phyloP scores from a whole-genome alignment of 73 alveolate species.

The Durusdinium trenchii region DNA sequence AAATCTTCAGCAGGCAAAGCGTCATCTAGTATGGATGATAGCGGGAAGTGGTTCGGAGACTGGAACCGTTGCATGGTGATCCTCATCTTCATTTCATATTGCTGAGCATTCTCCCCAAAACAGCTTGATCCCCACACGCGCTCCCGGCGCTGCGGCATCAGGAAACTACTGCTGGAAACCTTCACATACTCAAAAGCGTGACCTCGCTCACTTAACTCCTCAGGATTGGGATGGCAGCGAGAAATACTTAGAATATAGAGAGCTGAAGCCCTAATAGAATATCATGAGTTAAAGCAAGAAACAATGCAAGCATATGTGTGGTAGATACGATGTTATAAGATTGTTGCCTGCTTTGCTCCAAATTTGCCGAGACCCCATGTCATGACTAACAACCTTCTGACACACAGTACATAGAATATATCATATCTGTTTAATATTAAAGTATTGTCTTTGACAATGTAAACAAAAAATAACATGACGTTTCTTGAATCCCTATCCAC shows the following conservation, averaged over 20 bases:
- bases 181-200: constrained; percentile 11
- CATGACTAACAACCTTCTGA: too few relatives aligned
- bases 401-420: too few relatives aligned
- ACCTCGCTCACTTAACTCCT: not conserved
- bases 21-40: not conserved
- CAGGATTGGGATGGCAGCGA: too few relatives aligned
- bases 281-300: not conserved
- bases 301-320: not conserved
- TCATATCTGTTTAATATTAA: too few relatives aligned
- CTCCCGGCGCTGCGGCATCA: constrained; percentile 38
- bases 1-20: not conserved
- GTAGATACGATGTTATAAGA: not conserved
- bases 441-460: too few relatives aligned
- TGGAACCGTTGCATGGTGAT: not conserved
- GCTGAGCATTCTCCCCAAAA: not conserved
- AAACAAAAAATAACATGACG: too few relatives aligned
- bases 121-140: constrained; percentile 30
- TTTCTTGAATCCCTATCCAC: too few relatives aligned
- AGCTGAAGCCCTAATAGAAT: too few relatives aligned
- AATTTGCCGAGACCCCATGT: too few relatives aligned
- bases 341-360: not conserved
- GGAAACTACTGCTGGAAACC: not conserved
- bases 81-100: not conserved
- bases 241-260: too few relatives aligned
- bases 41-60: not conserved